Base-by-base conservation (phyloP, 2,329 filamentous ascomycete species). In the Trichoderma atroviride region DNA sequence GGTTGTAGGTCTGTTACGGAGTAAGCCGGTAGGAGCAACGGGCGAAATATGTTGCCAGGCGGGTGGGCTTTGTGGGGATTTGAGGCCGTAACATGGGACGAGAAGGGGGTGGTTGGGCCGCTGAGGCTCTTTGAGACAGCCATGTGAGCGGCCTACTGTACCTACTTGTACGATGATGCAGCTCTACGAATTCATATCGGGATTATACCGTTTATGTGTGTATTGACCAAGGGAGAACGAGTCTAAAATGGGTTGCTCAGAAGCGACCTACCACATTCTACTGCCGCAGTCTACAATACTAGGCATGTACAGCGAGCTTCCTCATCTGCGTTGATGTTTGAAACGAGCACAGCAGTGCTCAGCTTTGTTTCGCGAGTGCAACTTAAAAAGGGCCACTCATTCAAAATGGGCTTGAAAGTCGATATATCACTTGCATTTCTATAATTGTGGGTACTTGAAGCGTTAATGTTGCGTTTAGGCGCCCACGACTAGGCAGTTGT, bases 351-450 rank as follows among this genome's bases (percentile, higher is more conserved):
- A 4, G 27, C 27, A 27, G 2, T 11, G 47, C 47, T 50, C 47
- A 50, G 47, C 47, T 50, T 50, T 24, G 33, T 35, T 22, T 24
- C n/a, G 47, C 47, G 47, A 10, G 47, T 22, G 22, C 47, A 24
- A 61, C 14, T 61, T 61, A 11, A 50, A 61, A 61, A 43, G 58
- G 37, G 58, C 40, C 47, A 33, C 58, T 61, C 58, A 10, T 24
- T 24, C 5, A 0, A 16, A 43, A 40, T 27, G 56, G 13, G 13
- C 56, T 58, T 24, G 33, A 55, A 64, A 64, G 29, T 47, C 61
- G 61, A 64, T 64, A 64, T 27, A 64, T 64, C 61, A 55, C 62
- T 57, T 65, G 52, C 52, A 57, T 47, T 53, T 37, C 19, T 55
- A 5, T 31, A 63, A 53, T 53, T 37, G 31, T 37, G 60, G 60